Evolutionary conservation across 371 early-diverging fungal species (phyloP), one percentile per base, ranked within the genome.

Genomic region (Mucor piriformis): DNA sequence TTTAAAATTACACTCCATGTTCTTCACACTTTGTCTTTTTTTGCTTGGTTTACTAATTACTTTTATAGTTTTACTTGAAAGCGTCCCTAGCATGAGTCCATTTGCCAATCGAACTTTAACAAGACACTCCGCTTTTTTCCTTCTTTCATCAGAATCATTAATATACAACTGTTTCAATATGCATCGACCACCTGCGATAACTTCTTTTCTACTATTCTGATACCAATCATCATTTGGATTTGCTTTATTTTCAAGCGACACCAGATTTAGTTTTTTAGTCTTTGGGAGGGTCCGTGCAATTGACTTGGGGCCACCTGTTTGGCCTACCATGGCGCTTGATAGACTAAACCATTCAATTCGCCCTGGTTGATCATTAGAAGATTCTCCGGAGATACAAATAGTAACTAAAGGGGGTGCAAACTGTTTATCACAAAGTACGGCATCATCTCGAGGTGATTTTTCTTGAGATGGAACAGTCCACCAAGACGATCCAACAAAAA

Each of bases 11-110:
- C 83, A 70, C 59, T 92, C 92, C 78, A 91, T 89, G 67, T 94
- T 94, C 72, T 91, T 92, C 20, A 83, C 86, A 64, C 89, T 93
- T 68, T 87, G 94, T 44, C 91, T 78, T 72, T 92, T 92, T 69
- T 93, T 93, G 56, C 86, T 86, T 4, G 93, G 93, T 66, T 93
- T 93, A 72, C 87, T 87, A 55, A 93, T 93, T 20, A 93, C 92
- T 64, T 91, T 91, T 61, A 93, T 89, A 21, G 90, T 87, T 60
- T 86, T 86, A 60, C 88, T 86, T 29, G 85, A 79, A 63, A 93
- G 85, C 2, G 87, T 86, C 27, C 88, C 88, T n/a, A 91, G 65
- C 47, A 82, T 67, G 32, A 84, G 42, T 49, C 85, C 86, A 51
- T 88, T 77, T 4, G 86, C 83, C 54, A 88, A 77, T 52, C 86